phyloP scores from a whole-genome alignment of 2,329 filamentous ascomycete genomes.

The Zasmidium angulare region DNA sequence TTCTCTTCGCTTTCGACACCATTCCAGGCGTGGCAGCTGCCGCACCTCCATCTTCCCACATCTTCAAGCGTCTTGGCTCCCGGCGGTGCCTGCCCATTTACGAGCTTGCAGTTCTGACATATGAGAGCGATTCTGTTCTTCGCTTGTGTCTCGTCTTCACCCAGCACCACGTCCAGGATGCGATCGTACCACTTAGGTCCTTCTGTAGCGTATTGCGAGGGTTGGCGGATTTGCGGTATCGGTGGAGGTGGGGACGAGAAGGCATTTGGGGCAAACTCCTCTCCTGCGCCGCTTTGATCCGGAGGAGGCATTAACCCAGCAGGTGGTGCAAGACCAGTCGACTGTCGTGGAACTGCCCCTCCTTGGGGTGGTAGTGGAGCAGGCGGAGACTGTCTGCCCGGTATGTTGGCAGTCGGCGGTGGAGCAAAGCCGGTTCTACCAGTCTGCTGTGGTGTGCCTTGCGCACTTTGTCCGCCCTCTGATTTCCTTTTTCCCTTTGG shows the following conservation, averaged over 20 bases:
- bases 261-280: conserved; percentile 75
- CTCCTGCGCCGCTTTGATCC: conserved; percentile 35
- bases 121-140: conserved; percentile 90
- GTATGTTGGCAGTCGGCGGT: conserved; percentile 66
- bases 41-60: conserved; percentile 81
- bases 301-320: conserved; percentile 39
- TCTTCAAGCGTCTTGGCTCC: conserved; percentile 76
- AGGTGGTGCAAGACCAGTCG: conserved; percentile 27
- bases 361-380: conserved; percentile 9
- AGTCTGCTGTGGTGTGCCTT: conserved; percentile 39
- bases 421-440: conserved; percentile 60
- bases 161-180: conserved; percentile 84
- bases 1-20: conserved; percentile 76
- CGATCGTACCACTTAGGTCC: conserved; percentile 83
- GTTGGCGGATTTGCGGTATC: conserved; percentile 14
- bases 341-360: conserved; percentile 5
- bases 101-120: conserved; percentile 76
- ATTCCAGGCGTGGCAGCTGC: conserved; percentile 78
- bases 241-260: conserved; percentile 41
- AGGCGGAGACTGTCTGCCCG: conserved; percentile 34
- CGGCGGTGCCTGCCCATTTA: conserved; percentile 94
- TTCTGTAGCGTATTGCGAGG: conserved; percentile 28
- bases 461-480: conserved; percentile 15
- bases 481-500: conserved; percentile 36
- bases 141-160: conserved; percentile 88